Conservation (phyloP, 495 filamentous ascomycete genomes). For the Ascodesmis nigricans region DNA sequence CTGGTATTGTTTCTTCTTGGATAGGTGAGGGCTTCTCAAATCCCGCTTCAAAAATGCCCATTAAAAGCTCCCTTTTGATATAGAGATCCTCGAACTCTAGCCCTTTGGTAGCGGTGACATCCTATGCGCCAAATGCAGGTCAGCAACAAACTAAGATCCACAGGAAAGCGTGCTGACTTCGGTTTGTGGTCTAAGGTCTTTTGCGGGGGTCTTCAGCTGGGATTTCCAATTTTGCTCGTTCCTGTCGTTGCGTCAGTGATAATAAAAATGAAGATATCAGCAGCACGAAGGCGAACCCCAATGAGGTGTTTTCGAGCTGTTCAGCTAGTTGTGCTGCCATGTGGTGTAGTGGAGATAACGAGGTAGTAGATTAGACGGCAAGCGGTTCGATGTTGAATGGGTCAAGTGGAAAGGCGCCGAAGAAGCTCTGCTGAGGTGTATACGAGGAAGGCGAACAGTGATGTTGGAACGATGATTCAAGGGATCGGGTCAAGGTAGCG, state of each 20-base stretch:
- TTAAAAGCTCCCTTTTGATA: constrained; percentile 81
- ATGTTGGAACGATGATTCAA: too few relatives aligned
- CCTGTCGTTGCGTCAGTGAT: constrained; percentile 9
- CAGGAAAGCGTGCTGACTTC: constrained; percentile 39
- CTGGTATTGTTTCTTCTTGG: constrained; percentile 96
- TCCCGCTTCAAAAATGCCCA: constrained; percentile 97
- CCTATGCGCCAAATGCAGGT: constrained; percentile 30
- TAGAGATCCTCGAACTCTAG: constrained; percentile 94
- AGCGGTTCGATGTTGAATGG: constrained; percentile 1
- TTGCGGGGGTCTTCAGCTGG: constrained; percentile 51
- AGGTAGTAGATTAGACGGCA: constrained; percentile 4
- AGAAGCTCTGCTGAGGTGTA: too few relatives aligned
- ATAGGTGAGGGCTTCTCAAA: constrained; percentile 98
- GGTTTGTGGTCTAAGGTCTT: constrained; percentile 77
- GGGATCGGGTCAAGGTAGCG: too few relatives aligned
- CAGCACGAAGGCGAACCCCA: constrained; percentile 34
- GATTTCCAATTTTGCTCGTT: constrained; percentile 55
- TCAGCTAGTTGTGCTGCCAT: constrained; percentile 43
- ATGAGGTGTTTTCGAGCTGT: constrained; percentile 46
- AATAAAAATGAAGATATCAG: constrained; percentile 3
- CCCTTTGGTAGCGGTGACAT: constrained; percentile 93
- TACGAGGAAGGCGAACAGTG: too few relatives aligned
- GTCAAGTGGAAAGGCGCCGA: background rate
- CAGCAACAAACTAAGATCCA: constrained; percentile 10
- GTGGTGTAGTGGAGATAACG: constrained; percentile 8